These are phyloP conservation scores for rapeseed (Brassica napus) DNA, from an alignment of 345 rosid genomes.

Conservation along the genomic window Da-Ae NC_063438.1:27340501-27341000, in stretches of 20 bases:
- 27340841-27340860: neutral
- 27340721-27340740: neutral
- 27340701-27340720: neutral
- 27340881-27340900: too few relatives aligned
- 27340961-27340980: too few relatives aligned
- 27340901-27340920: too few relatives aligned
- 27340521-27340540: neutral
- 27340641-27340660: neutral
- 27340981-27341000: too few relatives aligned
- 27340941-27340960: too few relatives aligned
- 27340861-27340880: neutral
- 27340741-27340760: neutral
- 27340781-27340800: neutral
- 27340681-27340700: neutral
- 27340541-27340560: constrained; percentile 7
- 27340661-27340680: neutral
- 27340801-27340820: neutral
- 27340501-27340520: neutral
- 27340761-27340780: neutral
- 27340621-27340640: constrained; percentile 4
- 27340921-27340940: too few relatives aligned
- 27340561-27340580: neutral
- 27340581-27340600: neutral
- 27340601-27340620: neutral
- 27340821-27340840: neutral